Evolutionary conservation across 2,329 filamentous ascomycete genomes (phyloP), one percentile per base, ranked within the genome.

Genomic region (Alternaria brassicae): DNA sequence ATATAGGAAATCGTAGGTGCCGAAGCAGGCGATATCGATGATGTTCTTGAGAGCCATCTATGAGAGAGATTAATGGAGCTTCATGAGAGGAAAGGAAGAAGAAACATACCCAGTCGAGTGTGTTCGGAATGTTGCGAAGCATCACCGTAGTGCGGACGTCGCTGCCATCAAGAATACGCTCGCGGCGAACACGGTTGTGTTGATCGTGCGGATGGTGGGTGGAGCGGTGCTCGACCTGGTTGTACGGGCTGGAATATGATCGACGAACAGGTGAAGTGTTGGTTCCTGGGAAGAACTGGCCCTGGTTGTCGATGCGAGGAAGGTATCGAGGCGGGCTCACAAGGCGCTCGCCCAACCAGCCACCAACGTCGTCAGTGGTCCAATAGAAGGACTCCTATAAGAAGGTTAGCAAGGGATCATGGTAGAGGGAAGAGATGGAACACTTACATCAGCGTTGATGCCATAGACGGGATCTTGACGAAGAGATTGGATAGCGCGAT

Each of bases 1-100:
- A 76, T 99, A 99, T 83, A 96, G 88, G 77, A 98, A 98, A 74
- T 98, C 93, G 75, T 96, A 98, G 62, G 90, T 89, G 28, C 92
- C 93, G 78, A 85, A 87, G 75, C 89, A 92, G 15, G 88, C 90
- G 63, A 89, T 84, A 71, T 97, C 91, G 13, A 98, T 83, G 56
- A 96, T 89, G 0, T 83, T 79, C 81, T 96, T 96, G 15, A 97
- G 80, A 1, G 67, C 56, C 63, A 75, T 62, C 70, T 73, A 51
- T 9, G 57, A 30, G 12, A 53, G 53, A n/a, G 7, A 56, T 73
- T 44, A 72, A 68, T 39, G 30, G 53, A 21, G n/a, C 3, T 28
- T 37, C 61, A 50, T 30, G 9, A 41, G 12, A 34, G 19, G 7
- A 6, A 10, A 6, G 28, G 42, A 32, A 44, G 47, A 30, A 19